phyloP scores from a whole-genome alignment of 345 rosid species.

The Camelina sativa region DNA sequence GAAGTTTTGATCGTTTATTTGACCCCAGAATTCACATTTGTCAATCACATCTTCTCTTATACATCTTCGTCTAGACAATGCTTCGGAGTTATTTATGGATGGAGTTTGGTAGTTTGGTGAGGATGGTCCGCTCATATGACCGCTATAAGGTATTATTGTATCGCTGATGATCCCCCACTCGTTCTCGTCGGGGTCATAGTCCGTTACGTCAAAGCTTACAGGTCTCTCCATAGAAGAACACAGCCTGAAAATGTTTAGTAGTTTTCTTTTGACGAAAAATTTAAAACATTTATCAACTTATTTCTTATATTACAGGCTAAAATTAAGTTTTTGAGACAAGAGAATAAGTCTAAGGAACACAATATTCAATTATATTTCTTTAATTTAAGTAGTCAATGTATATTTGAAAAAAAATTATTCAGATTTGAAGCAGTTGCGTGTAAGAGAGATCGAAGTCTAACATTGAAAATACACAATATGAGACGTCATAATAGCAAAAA shows the following conservation, averaged over 20 bases:
- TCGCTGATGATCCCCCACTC: not conserved
- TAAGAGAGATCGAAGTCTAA: no score
- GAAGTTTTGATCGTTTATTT: constrained; percentile 65
- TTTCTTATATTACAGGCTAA: not conserved
- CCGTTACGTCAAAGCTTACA: not conserved
- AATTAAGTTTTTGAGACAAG: not conserved
- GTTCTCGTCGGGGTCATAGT: constrained; percentile 1
- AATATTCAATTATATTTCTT: no score
- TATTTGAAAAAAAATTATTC: no score
- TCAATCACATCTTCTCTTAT: constrained; percentile 42
- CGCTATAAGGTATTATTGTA: not conserved
- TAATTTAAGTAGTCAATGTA: no score
- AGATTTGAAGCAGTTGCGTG: no score
- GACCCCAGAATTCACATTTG: constrained; percentile 60
- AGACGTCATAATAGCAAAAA: no score
- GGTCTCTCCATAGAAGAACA: not conserved
- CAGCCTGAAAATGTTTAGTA: not conserved
- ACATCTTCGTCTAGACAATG: no score
- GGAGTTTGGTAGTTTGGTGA: not conserved
- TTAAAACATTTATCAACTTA: not conserved
- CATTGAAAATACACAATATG: no score
- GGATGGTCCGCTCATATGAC: constrained; percentile 4
- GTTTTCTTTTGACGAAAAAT: not conserved
- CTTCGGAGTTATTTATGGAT: not conserved
- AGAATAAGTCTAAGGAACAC: not conserved